phyloP scores from a whole-genome alignment of 257 asterid species.

The Solanum gandarillasii region DNA sequence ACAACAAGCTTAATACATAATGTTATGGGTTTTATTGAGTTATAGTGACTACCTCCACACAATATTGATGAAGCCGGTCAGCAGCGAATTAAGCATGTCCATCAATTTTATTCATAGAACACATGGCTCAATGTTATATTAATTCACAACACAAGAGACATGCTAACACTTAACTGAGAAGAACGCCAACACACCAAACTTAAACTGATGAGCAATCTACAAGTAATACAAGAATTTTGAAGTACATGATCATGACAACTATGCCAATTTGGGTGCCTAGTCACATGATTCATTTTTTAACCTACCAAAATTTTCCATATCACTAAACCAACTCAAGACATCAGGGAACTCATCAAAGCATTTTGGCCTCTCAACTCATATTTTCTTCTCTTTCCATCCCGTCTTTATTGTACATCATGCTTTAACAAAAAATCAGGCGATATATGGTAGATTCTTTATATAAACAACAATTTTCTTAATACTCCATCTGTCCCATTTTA shows the following conservation, averaged over 20 bases:
- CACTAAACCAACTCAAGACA: background rate
- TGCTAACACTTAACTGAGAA: background rate
- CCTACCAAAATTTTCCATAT: background rate
- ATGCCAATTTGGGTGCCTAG: background rate
- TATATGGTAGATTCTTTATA: background rate
- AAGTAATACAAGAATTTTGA: background rate
- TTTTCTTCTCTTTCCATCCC: background rate
- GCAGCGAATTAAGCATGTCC: background rate
- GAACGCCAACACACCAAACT: background rate
- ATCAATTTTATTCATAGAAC: background rate
- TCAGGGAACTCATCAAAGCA: background rate
- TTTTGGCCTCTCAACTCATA: background rate
- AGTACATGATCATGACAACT: background rate
- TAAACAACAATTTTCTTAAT: background rate
- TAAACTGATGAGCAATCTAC: background rate
- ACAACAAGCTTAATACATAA: background rate
- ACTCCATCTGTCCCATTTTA: background rate
- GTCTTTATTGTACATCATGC: background rate
- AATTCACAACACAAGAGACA: background rate
- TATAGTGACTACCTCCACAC: background rate
- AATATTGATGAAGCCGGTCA: background rate
- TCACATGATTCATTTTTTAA: background rate
- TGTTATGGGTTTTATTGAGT: background rate
- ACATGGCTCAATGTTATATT: background rate
- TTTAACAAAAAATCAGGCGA: background rate